Percentiles rank a stretch among this genome's conserved stretches.
Conservation (phyloP, 805 yeast genomes). For the Hanseniaspora guilliermondii region DNA sequence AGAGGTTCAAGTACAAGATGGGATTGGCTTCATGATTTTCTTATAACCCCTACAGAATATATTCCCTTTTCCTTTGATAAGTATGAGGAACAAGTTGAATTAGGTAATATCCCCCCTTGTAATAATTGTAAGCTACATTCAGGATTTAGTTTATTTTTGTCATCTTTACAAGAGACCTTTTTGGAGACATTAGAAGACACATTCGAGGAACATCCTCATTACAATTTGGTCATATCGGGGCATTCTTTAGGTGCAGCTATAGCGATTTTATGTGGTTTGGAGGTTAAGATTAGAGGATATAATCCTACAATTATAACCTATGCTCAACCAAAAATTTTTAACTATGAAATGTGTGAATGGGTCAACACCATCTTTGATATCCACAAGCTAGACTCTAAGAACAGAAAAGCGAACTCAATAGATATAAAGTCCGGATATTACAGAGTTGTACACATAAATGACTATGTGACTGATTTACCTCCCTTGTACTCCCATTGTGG, state of each 20-base stretch:
- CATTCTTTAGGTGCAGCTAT: constrained; percentile 72
- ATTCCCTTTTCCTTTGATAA: constrained; percentile 31
- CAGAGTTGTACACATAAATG: constrained; percentile 47
- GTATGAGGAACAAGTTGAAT: constrained; percentile 19
- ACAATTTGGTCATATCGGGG: constrained; percentile 45
- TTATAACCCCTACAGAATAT: constrained; percentile 36
- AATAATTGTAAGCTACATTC: constrained; percentile 46
- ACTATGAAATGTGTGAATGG: constrained; percentile 37
- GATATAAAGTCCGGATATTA: constrained; percentile 31
- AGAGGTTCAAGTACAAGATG: constrained; percentile 51
- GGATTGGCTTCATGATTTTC: constrained; percentile 54
- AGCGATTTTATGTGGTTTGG: constrained; percentile 51
- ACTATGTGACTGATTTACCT: constrained; percentile 49
- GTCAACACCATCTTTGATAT: constrained; percentile 40
- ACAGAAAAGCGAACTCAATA: constrained; percentile 22
- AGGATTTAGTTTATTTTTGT: constrained; percentile 45
- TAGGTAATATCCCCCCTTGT: constrained; percentile 29
- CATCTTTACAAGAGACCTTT: constrained; percentile 31
- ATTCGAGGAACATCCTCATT: constrained; percentile 33
- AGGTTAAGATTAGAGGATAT: constrained; percentile 41
- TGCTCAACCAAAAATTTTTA: constrained; percentile 59
- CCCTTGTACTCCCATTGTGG: constrained; percentile 43
- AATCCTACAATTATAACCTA: constrained; percentile 44
- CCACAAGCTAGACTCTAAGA: constrained; percentile 21
- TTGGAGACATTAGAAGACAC: constrained; percentile 29